Evolutionary conservation across 768 basidiomycete genomes (phyloP).

Genomic region (Mycena rebaudengoi): DNA sequence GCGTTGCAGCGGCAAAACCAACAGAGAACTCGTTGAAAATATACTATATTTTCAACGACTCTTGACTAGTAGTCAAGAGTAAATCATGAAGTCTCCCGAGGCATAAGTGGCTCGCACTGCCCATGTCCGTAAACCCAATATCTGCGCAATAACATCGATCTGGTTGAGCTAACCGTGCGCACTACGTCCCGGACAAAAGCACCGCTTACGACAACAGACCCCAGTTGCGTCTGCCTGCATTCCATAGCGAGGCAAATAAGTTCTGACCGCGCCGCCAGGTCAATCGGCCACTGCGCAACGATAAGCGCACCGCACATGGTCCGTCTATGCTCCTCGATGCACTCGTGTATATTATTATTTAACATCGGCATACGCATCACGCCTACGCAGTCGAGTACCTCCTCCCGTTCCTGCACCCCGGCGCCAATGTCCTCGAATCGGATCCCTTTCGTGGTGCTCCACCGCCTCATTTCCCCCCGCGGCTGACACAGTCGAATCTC

Average conservation of each 20-base stretch:
- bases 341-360: background rate
- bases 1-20: constrained; percentile 76
- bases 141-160: too few relatives aligned
- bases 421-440: constrained; percentile 86
- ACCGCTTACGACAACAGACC: constrained; percentile 85
- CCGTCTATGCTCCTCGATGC: constrained; percentile 13
- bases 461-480: constrained; percentile 59
- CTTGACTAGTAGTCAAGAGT: constrained; percentile 50
- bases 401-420: constrained; percentile 73
- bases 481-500: constrained; percentile 30
- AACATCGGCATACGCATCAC: constrained; percentile 61
- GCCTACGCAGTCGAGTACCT: constrained; percentile 87
- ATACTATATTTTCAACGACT: too few relatives aligned
- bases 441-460: constrained; percentile 82
- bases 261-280: constrained; percentile 48
- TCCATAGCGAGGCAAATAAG: background rate
- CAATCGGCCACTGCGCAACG: constrained; percentile 87
- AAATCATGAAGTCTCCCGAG: constrained; percentile 32
- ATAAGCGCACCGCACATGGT: constrained; percentile 99
- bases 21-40: constrained; percentile 78
- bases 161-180: constrained; percentile 48
- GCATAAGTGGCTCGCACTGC: constrained; percentile 67
- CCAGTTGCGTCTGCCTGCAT: constrained; percentile 54
- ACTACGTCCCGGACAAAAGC: constrained; percentile 61
- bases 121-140: constrained; percentile 51